A percentile compares a stretch with the other conserved stretches of the same genome.
These are phyloP conservation scores for Paracoccidioides lutzii DNA, from an alignment of 2,329 filamentous ascomycete species.

Conservation along the genomic window DNA sequence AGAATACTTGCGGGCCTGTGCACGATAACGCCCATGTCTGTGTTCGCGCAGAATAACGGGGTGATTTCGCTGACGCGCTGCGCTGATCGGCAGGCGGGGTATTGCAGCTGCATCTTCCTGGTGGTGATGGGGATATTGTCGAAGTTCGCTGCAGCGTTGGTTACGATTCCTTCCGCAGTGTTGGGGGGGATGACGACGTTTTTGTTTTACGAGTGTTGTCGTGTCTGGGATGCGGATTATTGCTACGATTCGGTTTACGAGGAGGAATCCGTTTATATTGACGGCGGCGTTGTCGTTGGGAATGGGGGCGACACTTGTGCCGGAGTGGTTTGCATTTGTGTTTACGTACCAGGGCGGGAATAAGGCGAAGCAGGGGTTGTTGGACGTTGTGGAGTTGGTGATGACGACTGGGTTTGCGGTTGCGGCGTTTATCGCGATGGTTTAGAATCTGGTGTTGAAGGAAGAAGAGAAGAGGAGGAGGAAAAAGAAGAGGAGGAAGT, in stretches of 20 bases:
- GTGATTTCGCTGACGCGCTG: slow-evolving; percentile 56
- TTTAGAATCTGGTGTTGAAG: slow-evolving; percentile 59
- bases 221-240: slow-evolving; percentile 56
- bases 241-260: slow-evolving; percentile 47
- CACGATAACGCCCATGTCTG: slow-evolving; percentile 56
- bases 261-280: slow-evolving; percentile 54
- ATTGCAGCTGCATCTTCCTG: slow-evolving; percentile 52
- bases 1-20: slow-evolving; percentile 45
- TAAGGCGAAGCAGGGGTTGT: slow-evolving; percentile 51
- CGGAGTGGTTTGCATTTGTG: slow-evolving; percentile 36
- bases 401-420: slow-evolving; percentile 53
- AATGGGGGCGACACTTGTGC: slow-evolving; percentile 40
- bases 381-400: slow-evolving; percentile 46
- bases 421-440: slow-evolving; percentile 57
- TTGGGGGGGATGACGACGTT: slow-evolving; percentile 46
- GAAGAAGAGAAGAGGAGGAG: slow-evolving; percentile 72
- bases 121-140: slow-evolving; percentile 58
- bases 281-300: slow-evolving; percentile 49
- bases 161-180: slow-evolving; percentile 46
- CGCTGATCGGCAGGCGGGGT: slow-evolving; percentile 55
- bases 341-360: slow-evolving; percentile 42
- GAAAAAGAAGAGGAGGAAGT: slow-evolving; percentile 36
- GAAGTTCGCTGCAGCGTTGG: slow-evolving; percentile 56
- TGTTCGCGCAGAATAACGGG: slow-evolving; percentile 57
- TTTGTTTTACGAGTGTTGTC: slow-evolving; percentile 52